phyloP scores from a whole-genome alignment of 768 basidiomycete genomes.

The Podaxis carcinomalis region DNA sequence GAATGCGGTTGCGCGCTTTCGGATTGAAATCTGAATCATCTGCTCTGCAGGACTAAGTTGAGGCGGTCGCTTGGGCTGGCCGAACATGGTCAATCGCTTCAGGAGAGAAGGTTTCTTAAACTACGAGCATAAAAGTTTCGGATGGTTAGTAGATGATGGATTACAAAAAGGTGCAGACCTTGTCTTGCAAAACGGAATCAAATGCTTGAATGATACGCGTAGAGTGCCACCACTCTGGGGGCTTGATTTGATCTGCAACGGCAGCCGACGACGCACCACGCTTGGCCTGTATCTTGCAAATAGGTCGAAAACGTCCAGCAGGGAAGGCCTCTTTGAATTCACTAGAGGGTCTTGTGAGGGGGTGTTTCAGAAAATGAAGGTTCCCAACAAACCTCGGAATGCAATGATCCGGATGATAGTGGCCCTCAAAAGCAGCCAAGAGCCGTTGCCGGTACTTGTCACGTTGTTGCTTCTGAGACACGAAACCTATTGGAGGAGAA shows the following conservation, averaged over 20 bases:
- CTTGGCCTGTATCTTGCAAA: slow-evolving; percentile 88
- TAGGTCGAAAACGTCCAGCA: slow-evolving; percentile 83
- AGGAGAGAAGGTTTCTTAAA: slow-evolving; percentile 87
- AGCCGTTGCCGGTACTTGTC: slow-evolving; percentile 76
- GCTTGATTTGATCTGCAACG: slow-evolving; percentile 85
- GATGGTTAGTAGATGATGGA: not conserved
- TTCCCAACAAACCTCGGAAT: slow-evolving; percentile 54
- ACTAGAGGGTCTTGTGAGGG: slow-evolving; percentile 32
- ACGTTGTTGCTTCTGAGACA: slow-evolving; percentile 75
- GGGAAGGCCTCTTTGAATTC: slow-evolving; percentile 97
- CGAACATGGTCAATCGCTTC: slow-evolving; percentile 79
- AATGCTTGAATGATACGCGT: slow-evolving; percentile 89
- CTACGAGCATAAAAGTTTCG: slow-evolving; percentile 30
- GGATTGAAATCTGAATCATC: slow-evolving; percentile 81
- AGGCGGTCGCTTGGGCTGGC: slow-evolving; percentile 63
- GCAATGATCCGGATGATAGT: slow-evolving; percentile 87
- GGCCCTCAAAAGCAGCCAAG: slow-evolving; percentile 74
- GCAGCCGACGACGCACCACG: slow-evolving; percentile 73
- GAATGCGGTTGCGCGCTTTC: slow-evolving; percentile 91
- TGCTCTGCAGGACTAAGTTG: slow-evolving; percentile 79
- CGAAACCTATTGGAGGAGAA: slow-evolving; percentile 68
- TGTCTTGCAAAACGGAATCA: slow-evolving; percentile 81
- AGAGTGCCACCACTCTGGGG: slow-evolving; percentile 94
- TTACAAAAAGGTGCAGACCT: slow-evolving; percentile 37
- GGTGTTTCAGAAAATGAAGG: not conserved